Evolutionary conservation across 2,329 filamentous ascomycete genomes (phyloP).

Genomic region (Kalmusia sp.): DNA sequence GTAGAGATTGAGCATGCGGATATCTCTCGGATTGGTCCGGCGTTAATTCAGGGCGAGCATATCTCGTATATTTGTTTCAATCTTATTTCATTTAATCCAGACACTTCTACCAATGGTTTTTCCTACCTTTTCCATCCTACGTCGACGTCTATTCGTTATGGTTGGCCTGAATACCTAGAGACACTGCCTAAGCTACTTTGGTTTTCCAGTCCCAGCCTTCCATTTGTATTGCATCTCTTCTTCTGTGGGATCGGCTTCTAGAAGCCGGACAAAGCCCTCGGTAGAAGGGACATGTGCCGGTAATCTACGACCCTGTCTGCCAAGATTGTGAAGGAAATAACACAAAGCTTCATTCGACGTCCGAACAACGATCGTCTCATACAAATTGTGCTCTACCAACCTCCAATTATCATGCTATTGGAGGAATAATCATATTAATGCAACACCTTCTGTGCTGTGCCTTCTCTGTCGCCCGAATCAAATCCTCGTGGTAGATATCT

Average conservation of each 20-base stretch:
- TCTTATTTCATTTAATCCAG: no score
- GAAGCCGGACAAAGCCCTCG: conserved; percentile 14
- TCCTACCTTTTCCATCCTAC: no score
- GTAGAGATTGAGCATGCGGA: no score
- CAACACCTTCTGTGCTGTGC: background rate
- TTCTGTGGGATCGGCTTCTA: conserved; percentile 14
- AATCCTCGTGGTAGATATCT: background rate
- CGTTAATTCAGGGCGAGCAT: no score
- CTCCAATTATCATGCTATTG: conserved; percentile 4
- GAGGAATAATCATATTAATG: conserved; percentile 12
- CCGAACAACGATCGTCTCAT: conserved; percentile 4
- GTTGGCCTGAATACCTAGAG: no score
- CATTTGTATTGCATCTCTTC: background rate
- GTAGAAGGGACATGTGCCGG: conserved; percentile 14
- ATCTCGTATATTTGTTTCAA: no score
- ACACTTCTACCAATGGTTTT: no score
- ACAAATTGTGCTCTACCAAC: background rate
- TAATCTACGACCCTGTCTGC: conserved; percentile 14
- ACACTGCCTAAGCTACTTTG: no score
- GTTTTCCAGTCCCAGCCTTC: no score
- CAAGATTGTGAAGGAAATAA: conserved; percentile 10
- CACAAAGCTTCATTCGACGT: conserved; percentile 27
- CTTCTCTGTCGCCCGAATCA: background rate
- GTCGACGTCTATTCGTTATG: no score
- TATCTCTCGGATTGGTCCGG: no score